Percentiles rank a stretch among this genome's conserved stretches.
Conservation (phyloP, 768 basidiomycete species). For the Scleroderma citrinum region DNA sequence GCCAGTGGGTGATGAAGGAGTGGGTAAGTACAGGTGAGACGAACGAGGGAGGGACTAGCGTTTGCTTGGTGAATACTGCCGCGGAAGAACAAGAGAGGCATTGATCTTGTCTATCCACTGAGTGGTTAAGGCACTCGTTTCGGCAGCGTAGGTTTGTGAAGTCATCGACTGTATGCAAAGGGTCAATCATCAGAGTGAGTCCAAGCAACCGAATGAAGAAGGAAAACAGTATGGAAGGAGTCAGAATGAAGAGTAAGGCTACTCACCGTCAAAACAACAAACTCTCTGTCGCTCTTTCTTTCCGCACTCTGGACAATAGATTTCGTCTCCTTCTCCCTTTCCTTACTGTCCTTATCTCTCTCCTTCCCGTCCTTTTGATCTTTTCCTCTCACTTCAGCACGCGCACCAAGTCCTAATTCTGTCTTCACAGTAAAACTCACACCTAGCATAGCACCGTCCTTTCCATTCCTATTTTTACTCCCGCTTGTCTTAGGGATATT, state of each 20-base stretch:
- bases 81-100: slow-evolving; percentile 12
- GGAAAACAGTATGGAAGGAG: too few species aligned
- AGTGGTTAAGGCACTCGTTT: slow-evolving; percentile 28
- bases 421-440: slow-evolving; percentile 41
- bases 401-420: slow-evolving; percentile 30
- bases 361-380: slow-evolving; percentile 2
- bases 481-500: not conserved
- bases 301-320: slow-evolving; percentile 42
- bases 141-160: slow-evolving; percentile 38
- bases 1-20: too few species aligned
- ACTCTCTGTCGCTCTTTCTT: slow-evolving; percentile 50
- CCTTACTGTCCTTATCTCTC: slow-evolving; percentile 12
- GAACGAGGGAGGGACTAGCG: too few species aligned
- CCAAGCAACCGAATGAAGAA: too few species aligned
- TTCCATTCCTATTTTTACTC: not conserved
- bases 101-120: slow-evolving; percentile 39
- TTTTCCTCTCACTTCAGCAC: slow-evolving; percentile 9
- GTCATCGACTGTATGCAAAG: slow-evolving; percentile 37
- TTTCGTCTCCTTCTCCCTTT: slow-evolving; percentile 40
- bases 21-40: too few species aligned
- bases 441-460: not conserved
- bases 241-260: not conserved
- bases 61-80: not conserved
- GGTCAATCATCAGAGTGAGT: not conserved
- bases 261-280: slow-evolving; percentile 57